Evolutionary conservation across 1,284 basidiomycete genomes (phyloP), one percentile per base, ranked within the genome.

Genomic region (Gomphus bonarii): DNA sequence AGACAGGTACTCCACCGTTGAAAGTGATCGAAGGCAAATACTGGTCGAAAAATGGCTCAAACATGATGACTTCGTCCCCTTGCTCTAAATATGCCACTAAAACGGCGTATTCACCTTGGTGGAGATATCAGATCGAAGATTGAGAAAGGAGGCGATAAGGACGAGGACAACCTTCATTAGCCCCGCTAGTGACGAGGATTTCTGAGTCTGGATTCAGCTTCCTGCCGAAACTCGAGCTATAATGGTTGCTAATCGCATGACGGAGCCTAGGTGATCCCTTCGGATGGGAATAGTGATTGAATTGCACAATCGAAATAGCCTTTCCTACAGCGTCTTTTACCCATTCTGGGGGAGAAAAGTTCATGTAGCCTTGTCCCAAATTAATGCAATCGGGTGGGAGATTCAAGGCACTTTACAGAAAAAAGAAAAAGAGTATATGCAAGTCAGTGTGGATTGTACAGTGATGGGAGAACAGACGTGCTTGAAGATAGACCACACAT

Each of bases 1-100:
- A 99, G 51, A 97, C 85, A 9, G 95, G 93, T 57, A 83, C 86
- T 49, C 93, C 95, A 33, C 88, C 89, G 66, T 97, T 94, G 80
- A 97, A 97, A 28, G 84, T 89, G 57, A 97, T 84, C 9, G 89
- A 91, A 38, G 92, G 87, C 60, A 90, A 81, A 73, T 97, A 99
- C 70, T 99, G 97, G 68, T 98, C 95, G 67, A 97, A 98, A 77
- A 93, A 95, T 5, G 92, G 95, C 73, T 99, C 97, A 66, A 99
- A 95, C 78, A 97, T 85, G 69, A 99, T 95, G 60, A 99, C 97
- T 71, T 98, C 95, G 68, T 99, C 97, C 8, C 88, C 93, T 38
- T 82, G 76, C 61, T 95, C 84, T 50, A 94, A 72, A 73, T 95
- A 95, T 0, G 95, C 94, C 20, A 83, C 80, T 65, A 95, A 85